These are phyloP conservation scores for Clonostachys rosea DNA, from an alignment of 2,329 filamentous ascomycete genomes.

Conservation along the genomic window DNA sequence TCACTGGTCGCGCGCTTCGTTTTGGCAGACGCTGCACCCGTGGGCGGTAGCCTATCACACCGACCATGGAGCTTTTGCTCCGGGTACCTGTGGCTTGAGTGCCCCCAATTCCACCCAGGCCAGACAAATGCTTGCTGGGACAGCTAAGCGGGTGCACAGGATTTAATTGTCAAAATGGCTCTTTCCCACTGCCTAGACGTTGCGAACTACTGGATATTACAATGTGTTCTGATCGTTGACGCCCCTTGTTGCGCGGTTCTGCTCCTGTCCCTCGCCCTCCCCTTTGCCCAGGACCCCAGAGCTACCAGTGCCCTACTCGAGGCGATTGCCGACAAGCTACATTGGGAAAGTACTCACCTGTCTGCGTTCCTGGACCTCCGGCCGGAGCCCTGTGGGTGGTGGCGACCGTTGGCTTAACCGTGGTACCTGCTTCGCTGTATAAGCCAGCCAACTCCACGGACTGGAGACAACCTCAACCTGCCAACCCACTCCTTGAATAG, in stretches of 20 bases:
- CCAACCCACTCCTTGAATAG: neutral
- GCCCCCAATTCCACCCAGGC: neutral
- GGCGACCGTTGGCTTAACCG: neutral
- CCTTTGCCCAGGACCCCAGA: neutral
- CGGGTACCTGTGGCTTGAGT: constrained; percentile 1
- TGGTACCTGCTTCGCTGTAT: neutral
- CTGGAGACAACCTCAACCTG: neutral
- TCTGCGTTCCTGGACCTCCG: neutral
- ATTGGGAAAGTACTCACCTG: no score
- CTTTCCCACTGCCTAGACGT: constrained; percentile 3
- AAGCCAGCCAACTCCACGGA: neutral
- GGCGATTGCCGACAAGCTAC: no score
- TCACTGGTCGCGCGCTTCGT: no score
- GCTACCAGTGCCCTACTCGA: neutral
- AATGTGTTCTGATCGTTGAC: no score
- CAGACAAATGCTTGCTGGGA: neutral
- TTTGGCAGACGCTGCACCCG: neutral
- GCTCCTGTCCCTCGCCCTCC: neutral
- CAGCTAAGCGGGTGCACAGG: constrained; percentile 16
- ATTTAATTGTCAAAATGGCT: constrained; percentile 22
- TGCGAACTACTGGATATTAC: neutral
- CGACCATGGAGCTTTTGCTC: constrained; percentile 5
- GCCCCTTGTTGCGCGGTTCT: constrained; percentile 1
- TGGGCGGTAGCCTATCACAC: constrained; percentile 3
- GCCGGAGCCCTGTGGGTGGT: neutral